Base-by-base conservation (phyloP, 306 rosid species). In the Hippophae tibetana region DNA sequence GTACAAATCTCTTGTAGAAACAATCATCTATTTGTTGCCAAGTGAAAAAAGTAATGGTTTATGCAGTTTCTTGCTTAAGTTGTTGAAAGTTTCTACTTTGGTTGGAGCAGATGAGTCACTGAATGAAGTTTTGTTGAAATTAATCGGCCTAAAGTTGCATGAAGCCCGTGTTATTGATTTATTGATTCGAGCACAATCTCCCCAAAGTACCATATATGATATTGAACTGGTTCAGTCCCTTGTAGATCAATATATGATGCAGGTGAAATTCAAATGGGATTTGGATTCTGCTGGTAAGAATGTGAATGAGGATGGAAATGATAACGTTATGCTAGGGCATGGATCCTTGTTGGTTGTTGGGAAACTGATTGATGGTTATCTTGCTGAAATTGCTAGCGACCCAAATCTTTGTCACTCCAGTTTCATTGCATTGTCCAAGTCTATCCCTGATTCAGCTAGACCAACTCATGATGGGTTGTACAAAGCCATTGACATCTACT, bases 391-490 rank as follows among this genome's bases (percentile, higher is more conserved):
- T 74, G 87, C 95, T 0, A 63, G 40, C 52, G 97, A 89, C 70
- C 82, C 68, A 6, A 89, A 82, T 71, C 84, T 93, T 52, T 51
- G 75, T 14, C 81, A 80, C 52, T 46, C 78, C 47, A 65, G 80
- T 72, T 93, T 89, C 70, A 52, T 86, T 41, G 83, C 65, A 56
- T 63, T 93, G 63, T 77, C 97, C 1, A 83, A 70, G 78, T 80
- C 85, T 48, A 61, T 88, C 72, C 95, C 97, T 10, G 85, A 72
- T 42, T 75, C 71, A 49, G 84, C 83, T 8, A 75, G 97, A 77
- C 90, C 94, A 45, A 77, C 84, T 70, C 99, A 93, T 52, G 95
- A 93, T 69, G 86, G 82, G 25, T 70, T 89, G 13, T 93, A 93
- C 77, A 65, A 78, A 66, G 95, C 95, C 63, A 74, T 89, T 2